Evolutionary conservation across 495 filamentous ascomycete genomes (phyloP).

Genomic region (Bombardia bombarda): DNA sequence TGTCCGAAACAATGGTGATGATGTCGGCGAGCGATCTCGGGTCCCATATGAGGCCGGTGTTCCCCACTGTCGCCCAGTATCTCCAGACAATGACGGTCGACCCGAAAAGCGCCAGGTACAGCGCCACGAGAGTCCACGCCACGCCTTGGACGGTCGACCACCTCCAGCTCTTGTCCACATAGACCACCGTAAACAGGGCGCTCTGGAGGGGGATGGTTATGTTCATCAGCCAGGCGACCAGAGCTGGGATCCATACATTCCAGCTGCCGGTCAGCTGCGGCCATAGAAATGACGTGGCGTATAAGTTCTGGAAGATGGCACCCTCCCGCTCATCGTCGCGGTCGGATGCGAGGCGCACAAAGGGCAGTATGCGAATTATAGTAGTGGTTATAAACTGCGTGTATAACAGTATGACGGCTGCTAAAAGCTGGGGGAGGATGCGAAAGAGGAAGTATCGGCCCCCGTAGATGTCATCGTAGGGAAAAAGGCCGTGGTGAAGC

Average conservation of each 20-base stretch:
- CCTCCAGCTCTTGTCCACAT: conserved; percentile 48
- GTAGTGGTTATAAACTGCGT: conserved; percentile 65
- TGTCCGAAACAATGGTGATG: conserved; percentile 63
- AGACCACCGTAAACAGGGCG: conserved; percentile 38
- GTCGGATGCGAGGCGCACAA: conserved; percentile 62
- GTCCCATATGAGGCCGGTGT: conserved; percentile 79
- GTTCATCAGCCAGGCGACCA: conserved; percentile 38
- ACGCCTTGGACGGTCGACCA: conserved; percentile 73
- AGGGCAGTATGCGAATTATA: conserved; percentile 70
- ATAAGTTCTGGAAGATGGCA: conserved; percentile 45
- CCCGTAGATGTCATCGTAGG: conserved; percentile 57
- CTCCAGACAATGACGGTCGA: conserved; percentile 46
- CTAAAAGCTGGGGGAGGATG: conserved; percentile 74
- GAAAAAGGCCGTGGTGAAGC: conserved; percentile 52
- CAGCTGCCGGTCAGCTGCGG: conserved; percentile 35
- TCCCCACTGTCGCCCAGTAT: conserved; percentile 39
- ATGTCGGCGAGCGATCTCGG: conserved; percentile 72
- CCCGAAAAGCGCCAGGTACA: conserved; percentile 60
- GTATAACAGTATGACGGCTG: conserved; percentile 63
- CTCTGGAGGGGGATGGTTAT: conserved; percentile 41
- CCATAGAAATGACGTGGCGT: conserved; percentile 42
- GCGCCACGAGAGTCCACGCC: conserved; percentile 67
- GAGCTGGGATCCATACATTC: conserved; percentile 35
- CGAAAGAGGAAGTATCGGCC: conserved; percentile 78
- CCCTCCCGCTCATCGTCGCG: conserved; percentile 36